phyloP scores from a whole-genome alignment of 1,139 yeast genomes.

The Blastobotrys raffinosifermentans region DNA sequence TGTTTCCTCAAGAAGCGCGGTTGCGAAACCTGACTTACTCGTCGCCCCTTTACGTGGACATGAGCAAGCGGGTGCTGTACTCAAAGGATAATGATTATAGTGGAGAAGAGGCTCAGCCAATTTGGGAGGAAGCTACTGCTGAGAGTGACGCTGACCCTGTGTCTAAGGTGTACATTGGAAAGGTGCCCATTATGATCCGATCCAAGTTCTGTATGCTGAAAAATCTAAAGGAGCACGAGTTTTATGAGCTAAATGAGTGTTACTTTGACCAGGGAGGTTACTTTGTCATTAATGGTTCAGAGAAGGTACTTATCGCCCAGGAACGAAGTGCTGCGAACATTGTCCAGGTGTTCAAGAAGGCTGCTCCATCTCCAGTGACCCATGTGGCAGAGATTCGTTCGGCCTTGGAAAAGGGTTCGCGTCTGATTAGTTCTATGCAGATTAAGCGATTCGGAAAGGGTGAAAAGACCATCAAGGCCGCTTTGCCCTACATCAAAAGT shows the following conservation, averaged over 20 bases:
- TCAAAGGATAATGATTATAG: conserved; percentile 62
- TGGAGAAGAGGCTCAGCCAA: conserved; percentile 50
- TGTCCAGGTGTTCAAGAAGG: conserved; percentile 95
- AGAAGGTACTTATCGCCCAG: conserved; percentile 95
- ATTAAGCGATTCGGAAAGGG: conserved; percentile 86
- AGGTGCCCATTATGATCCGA: conserved; percentile 96
- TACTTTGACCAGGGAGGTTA: conserved; percentile 99
- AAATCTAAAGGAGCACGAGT: conserved; percentile 89
- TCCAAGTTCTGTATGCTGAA: conserved; percentile 93
- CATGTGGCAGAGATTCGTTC: conserved; percentile 96
- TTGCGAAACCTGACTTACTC: conserved; percentile 93
- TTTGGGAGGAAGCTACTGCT: conserved; percentile 55
- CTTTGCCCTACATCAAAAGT: conserved; percentile 91
- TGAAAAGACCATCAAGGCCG: conserved; percentile 84
- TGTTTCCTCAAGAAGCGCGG: conserved; percentile 98
- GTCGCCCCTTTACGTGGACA: conserved; percentile 92
- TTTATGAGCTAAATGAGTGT: conserved; percentile 93
- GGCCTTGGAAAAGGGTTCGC: conserved; percentile 94
- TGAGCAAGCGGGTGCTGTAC: conserved; percentile 83
- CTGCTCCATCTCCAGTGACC: conserved; percentile 95
- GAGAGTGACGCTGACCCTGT: conserved; percentile 56
- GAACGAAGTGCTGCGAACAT: conserved; percentile 98
- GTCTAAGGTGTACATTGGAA: conserved; percentile 81
- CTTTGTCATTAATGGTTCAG: conserved; percentile 96
- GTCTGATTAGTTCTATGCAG: conserved; percentile 90